Evolutionary conservation across 2,329 filamentous ascomycete genomes (phyloP), one percentile per base, ranked within the genome.

Genomic region (Microsporum audouinii): DNA sequence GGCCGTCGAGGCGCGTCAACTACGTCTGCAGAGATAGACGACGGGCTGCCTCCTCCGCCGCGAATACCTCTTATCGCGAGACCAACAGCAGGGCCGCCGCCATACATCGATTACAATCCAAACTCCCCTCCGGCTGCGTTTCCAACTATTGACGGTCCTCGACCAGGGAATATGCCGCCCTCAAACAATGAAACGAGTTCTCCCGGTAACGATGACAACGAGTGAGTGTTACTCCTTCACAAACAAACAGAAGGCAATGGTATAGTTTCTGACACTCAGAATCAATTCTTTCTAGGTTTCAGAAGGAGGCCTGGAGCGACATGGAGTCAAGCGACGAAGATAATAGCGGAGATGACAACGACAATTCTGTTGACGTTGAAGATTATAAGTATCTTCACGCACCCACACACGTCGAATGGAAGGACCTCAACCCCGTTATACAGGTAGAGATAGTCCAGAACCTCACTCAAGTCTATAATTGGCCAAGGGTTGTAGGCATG

Each of bases 61-160:
- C 58, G 59, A 17, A 61, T 57, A 59, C 66, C 67, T 12, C 43
- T 55, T n/a, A n/a, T 39, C 31, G 60, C 43, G 29, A 65, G 59
- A 38, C 63, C 56, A 55, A 61, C 41, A 10, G 59, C 55, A 58
- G 57, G 41, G 17, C 65, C n/a, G 59, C 49, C 62, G 53, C 63
- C 23, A 3, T 67, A 63, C 63, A 65, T 70, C 56, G 70, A 71
- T 17, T 78, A 70, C 61, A 68, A 77, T 63, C 74, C 76, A 7
- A 67, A 72, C 49, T 65, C 72, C 14, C 72, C 71, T 47, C 72
- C 75, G 49, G 76, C 76, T 38, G 72, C 71, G 5, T 78, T 78
- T 60, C 76, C 76, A 27, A 76, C 72, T 5, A 60, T 76, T 17
- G 67, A 71, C 33, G 36, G 47, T 33, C 60, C 53, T 7, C 27